These are phyloP conservation scores for Heterotrichella gracilis DNA, from an alignment of 352 stramenopile species.

Conservation along the genomic window DNA sequence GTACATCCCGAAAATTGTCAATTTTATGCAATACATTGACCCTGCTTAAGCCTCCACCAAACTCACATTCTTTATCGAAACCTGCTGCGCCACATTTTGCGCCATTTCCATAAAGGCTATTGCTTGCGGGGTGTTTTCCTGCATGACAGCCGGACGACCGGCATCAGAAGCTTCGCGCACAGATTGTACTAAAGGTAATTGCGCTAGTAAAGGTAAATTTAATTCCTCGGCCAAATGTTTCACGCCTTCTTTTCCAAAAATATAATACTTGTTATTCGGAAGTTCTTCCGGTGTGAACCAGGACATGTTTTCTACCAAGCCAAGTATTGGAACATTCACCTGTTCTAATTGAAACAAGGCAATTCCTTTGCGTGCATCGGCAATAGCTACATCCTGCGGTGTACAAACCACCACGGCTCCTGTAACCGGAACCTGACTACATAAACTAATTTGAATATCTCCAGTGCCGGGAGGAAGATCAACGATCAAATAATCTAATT, in stretches of 20 bases:
- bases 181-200: neutral
- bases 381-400: neutral
- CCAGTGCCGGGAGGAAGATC: neutral
- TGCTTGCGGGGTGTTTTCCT: neutral
- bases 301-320: neutral
- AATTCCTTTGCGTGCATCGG: neutral
- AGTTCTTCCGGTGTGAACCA: neutral
- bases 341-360: neutral
- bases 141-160: neutral
- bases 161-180: neutral
- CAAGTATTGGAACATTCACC: neutral
- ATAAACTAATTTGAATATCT: neutral
- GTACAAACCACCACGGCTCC: neutral
- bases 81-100: neutral
- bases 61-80: neutral
- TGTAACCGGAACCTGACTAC: neutral
- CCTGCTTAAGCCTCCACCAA: no score
- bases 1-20: no score
- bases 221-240: neutral
- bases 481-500: neutral
- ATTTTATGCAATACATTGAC: no score
- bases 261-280: slow-evolving; percentile 5
- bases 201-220: neutral
- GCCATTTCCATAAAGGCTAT: neutral
- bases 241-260: neutral